Conservation (phyloP, 306 rosid species). For the Quercus aquifolioides region DNA sequence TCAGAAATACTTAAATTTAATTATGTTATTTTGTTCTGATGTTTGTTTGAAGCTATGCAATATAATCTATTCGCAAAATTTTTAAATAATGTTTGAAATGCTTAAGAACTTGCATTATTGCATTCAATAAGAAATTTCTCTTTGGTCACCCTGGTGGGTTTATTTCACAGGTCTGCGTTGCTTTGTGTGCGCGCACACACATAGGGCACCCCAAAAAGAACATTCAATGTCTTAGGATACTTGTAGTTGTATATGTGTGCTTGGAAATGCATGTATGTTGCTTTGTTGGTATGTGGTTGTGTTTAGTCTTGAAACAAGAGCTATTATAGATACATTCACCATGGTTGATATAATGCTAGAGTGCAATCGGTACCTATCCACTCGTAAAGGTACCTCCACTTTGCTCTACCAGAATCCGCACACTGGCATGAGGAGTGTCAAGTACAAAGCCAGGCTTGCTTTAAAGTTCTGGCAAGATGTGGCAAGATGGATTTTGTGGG, state of each 20-base stretch:
- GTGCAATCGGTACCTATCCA: neutral
- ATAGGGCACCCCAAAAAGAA: neutral
- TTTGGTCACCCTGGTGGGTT: neutral
- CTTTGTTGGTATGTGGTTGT: neutral
- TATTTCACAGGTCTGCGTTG: neutral
- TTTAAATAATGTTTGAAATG: neutral
- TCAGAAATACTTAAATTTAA: neutral
- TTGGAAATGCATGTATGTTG: neutral
- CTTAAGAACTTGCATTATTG: neutral
- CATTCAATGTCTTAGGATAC: neutral
- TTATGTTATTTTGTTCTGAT: slow-evolving; percentile 16
- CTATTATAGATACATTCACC: neutral
- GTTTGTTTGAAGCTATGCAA: slow-evolving; percentile 5
- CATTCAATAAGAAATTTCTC: neutral
- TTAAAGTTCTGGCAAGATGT: neutral
- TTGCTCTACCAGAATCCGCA: neutral
- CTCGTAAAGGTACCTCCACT: neutral
- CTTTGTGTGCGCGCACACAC: neutral
- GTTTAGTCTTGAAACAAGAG: neutral
- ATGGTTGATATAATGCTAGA: neutral
- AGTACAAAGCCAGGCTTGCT: neutral
- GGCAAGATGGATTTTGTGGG: neutral
- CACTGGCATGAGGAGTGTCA: neutral
- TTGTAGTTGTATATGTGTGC: neutral
- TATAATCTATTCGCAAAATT: neutral